A percentile compares a stretch with the other conserved stretches of the same genome.
phyloP scores from a whole-genome alignment of 2,329 filamentous ascomycete genomes.

The Nigrospora osmanthi region DNA sequence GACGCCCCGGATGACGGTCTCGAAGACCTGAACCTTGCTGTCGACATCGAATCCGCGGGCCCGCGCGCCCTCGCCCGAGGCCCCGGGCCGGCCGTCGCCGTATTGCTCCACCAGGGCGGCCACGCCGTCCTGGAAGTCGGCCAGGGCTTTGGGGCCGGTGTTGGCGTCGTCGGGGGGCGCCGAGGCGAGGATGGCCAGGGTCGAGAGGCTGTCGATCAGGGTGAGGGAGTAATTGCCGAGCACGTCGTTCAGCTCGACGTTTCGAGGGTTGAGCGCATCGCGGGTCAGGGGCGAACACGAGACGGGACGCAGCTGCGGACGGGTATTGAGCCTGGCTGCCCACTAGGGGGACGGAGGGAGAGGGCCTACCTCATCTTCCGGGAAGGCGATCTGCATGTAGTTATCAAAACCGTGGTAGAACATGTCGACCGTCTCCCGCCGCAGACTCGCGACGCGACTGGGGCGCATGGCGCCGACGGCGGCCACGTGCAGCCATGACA shows the following conservation, averaged over 20 bases:
- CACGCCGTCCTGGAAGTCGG: constrained; percentile 75
- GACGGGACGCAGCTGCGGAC: constrained; percentile 65
- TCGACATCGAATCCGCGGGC: constrained; percentile 85
- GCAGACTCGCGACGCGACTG: constrained; percentile 45
- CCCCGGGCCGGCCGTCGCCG: constrained; percentile 70
- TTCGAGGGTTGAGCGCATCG: constrained; percentile 69
- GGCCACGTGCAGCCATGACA: constrained; percentile 27
- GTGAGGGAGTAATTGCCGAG: constrained; percentile 96
- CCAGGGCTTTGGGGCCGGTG: constrained; percentile 53
- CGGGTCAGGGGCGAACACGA: constrained; percentile 78
- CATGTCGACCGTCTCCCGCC: constrained; percentile 62
- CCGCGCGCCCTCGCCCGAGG: constrained; percentile 61
- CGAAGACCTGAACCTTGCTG: constrained; percentile 97
- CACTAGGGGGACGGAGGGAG: not conserved
- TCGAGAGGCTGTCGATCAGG: constrained; percentile 89
- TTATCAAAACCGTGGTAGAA: constrained; percentile 97
- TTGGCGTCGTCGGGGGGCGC: constrained; percentile 48
- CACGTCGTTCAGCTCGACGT: constrained; percentile 88
- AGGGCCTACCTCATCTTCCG: constrained; percentile 71
- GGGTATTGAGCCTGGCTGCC: not conserved
- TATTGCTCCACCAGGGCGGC: constrained; percentile 71
- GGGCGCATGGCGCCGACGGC: constrained; percentile 42
- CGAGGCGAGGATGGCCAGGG: constrained; percentile 84
- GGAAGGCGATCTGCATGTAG: constrained; percentile 90
- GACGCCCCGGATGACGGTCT: constrained; percentile 90